Evolutionary conservation across 768 basidiomycete genomes (phyloP).

Genomic region (Boletus rufocinnamomeus): DNA sequence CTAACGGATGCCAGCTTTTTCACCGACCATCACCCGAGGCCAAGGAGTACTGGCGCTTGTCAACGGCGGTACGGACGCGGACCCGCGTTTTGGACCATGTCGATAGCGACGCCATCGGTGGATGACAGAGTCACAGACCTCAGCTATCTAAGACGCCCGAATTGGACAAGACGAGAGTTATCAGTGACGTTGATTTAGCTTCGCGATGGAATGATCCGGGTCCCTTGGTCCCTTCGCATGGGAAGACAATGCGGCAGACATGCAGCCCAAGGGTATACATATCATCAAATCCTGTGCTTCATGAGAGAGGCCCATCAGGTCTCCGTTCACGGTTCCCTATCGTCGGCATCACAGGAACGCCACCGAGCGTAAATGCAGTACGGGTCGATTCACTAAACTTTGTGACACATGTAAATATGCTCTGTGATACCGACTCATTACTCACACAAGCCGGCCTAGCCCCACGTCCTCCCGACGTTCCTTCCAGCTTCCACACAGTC

Average conservation of each 20-base stretch:
- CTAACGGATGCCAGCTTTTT: slow-evolving; percentile 2
- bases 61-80: background rate
- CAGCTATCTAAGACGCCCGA: background rate
- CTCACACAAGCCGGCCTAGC: slow-evolving; percentile 23
- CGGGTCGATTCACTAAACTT: slow-evolving; percentile 13
- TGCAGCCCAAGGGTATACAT: slow-evolving; percentile 16
- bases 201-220: slow-evolving; percentile 18
- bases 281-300: slow-evolving; percentile 23
- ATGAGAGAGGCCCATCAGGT: slow-evolving; percentile 10
- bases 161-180: slow-evolving; percentile 8
- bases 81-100: background rate
- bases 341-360: slow-evolving; percentile 13
- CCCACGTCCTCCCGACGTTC: slow-evolving; percentile 49
- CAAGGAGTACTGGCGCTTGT: background rate
- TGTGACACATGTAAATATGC: slow-evolving; percentile 16
- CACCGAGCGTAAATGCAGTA: slow-evolving; percentile 9
- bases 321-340: slow-evolving; percentile 12
- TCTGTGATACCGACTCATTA: slow-evolving; percentile 6
- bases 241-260: slow-evolving; percentile 29
- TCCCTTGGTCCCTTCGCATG: slow-evolving; percentile 16
- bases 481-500: slow-evolving; percentile 83
- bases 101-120: background rate
- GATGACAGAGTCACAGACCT: slow-evolving; percentile 1
- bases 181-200: slow-evolving; percentile 23
- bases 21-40: background rate